phyloP scores from a whole-genome alignment of 306 rosid genomes.

The Quillaja saponaria region DNA sequence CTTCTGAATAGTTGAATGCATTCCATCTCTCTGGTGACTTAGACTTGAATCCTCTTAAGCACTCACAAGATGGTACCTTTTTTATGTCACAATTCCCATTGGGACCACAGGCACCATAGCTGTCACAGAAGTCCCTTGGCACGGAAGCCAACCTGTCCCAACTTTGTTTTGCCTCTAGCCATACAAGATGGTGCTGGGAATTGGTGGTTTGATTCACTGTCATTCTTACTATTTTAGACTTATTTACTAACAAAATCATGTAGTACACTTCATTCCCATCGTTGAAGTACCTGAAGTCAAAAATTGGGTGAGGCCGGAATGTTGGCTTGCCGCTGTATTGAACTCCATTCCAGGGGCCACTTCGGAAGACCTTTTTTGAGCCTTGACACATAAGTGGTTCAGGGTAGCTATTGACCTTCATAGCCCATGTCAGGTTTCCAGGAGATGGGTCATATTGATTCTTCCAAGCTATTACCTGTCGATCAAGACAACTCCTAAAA shows the following conservation, averaged over 20 bases:
- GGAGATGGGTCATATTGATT: slow-evolving; percentile 49
- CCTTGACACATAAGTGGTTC: slow-evolving; percentile 38
- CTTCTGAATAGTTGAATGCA: slow-evolving; percentile 23
- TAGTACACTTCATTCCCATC: too few relatives aligned
- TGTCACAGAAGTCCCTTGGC: slow-evolving; percentile 46
- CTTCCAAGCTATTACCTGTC: slow-evolving; percentile 53
- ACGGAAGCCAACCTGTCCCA: slow-evolving; percentile 28
- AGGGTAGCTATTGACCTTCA: slow-evolving; percentile 25
- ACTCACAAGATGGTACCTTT: slow-evolving; percentile 36
- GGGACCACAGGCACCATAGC: slow-evolving; percentile 42
- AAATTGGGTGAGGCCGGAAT: background rate
- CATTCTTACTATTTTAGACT: too few relatives aligned
- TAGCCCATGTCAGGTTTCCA: slow-evolving; percentile 30
- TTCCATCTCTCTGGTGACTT: slow-evolving; percentile 36
- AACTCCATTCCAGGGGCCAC: too few relatives aligned
- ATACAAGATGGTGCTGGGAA: too few relatives aligned
- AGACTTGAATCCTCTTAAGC: slow-evolving; percentile 48
- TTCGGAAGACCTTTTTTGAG: background rate
- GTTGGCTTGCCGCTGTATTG: slow-evolving; percentile 33
- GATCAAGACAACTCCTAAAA: slow-evolving; percentile 23
- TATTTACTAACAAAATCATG: too few relatives aligned
- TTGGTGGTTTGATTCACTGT: too few relatives aligned
- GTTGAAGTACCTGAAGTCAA: slow-evolving; percentile 1
- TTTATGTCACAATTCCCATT: slow-evolving; percentile 31
- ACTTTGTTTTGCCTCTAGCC: slow-evolving; percentile 17